phyloP scores from a whole-genome alignment of 179 eudicot species.

The Heliamphora pulchella region DNA sequence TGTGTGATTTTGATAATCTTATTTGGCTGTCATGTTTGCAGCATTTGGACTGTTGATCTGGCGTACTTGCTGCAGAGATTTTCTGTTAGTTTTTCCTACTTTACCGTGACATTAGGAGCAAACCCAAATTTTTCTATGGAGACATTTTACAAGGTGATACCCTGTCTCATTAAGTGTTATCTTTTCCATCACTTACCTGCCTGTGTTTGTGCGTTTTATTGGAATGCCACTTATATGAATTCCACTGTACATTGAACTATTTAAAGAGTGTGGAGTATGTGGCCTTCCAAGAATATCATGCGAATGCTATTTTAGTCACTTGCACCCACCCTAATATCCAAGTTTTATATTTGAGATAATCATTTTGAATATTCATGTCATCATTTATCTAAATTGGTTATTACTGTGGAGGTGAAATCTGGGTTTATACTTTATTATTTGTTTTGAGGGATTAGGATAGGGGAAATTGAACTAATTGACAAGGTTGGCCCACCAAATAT shows the following conservation, averaged over 20 bases:
- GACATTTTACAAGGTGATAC: conserved; percentile 77
- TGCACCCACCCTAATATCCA: not conserved
- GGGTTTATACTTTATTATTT: too few relatives aligned
- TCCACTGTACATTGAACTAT: not conserved
- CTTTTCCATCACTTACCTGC: not conserved
- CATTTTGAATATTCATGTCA: not conserved
- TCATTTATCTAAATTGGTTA: not conserved
- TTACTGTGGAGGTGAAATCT: not conserved
- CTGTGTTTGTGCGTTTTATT: not conserved
- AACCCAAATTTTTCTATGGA: conserved; percentile 83
- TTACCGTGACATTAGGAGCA: conserved; percentile 95
- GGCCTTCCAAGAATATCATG: not conserved
- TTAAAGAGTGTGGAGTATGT: not conserved
- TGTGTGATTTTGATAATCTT: not conserved
- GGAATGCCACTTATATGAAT: not conserved
- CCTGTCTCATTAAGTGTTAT: conserved; percentile 2
- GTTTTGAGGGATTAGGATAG: too few relatives aligned
- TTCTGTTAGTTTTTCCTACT: conserved; percentile 72
- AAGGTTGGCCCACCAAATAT: too few relatives aligned
- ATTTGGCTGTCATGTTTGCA: conserved; percentile 29
- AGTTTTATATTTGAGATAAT: not conserved
- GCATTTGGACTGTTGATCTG: conserved; percentile 98
- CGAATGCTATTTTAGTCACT: not conserved
- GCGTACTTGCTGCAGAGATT: conserved; percentile 80
- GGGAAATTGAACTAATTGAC: too few relatives aligned